phyloP scores from a whole-genome alignment of 352 stramenopile genomes.

The Pythium oligandrum region DNA sequence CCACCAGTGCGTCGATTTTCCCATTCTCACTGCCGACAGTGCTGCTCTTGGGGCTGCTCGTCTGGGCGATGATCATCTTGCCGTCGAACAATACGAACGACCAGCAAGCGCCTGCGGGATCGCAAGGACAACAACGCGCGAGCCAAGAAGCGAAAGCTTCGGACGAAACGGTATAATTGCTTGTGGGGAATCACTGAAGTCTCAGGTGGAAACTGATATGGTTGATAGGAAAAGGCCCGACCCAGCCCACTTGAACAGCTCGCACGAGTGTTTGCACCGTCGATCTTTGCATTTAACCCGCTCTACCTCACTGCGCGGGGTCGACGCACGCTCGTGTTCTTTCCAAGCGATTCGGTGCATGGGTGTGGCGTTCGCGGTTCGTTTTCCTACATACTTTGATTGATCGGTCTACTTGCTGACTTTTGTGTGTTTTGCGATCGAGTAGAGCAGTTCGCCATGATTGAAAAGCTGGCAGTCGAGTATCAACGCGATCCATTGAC shows the following conservation, averaged over 20 bases:
- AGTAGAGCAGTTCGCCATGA: constrained; percentile 61
- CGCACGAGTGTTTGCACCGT: constrained; percentile 67
- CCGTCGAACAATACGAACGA: constrained; percentile 13
- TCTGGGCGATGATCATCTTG: constrained; percentile 43
- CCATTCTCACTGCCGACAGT: constrained; percentile 46
- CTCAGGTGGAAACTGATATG: no score
- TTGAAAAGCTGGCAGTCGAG: constrained; percentile 61
- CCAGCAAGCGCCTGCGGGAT: no score
- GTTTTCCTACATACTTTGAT: constrained; percentile 1
- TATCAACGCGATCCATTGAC: constrained; percentile 71
- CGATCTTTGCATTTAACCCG: constrained; percentile 57
- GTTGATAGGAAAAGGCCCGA: constrained; percentile 1
- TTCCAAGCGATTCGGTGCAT: constrained; percentile 39
- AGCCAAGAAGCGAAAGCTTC: no score
- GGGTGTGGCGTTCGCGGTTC: constrained; percentile 52
- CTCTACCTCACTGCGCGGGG: constrained; percentile 61
- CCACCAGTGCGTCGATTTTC: constrained; percentile 22
- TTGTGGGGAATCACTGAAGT: no score
- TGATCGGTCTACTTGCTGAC: constrained; percentile 1
- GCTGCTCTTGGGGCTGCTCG: constrained; percentile 25
- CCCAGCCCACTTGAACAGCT: constrained; percentile 36
- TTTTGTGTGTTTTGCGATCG: background rate
- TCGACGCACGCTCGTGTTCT: constrained; percentile 56
- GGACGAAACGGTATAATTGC: no score
- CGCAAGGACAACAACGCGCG: constrained; percentile 1